A percentile compares a stretch with the other conserved stretches of the same genome.
Evolutionary conservation across 202 grass and related monocot genomes (phyloP).

Genomic region (Panicum hallii): DNA sequence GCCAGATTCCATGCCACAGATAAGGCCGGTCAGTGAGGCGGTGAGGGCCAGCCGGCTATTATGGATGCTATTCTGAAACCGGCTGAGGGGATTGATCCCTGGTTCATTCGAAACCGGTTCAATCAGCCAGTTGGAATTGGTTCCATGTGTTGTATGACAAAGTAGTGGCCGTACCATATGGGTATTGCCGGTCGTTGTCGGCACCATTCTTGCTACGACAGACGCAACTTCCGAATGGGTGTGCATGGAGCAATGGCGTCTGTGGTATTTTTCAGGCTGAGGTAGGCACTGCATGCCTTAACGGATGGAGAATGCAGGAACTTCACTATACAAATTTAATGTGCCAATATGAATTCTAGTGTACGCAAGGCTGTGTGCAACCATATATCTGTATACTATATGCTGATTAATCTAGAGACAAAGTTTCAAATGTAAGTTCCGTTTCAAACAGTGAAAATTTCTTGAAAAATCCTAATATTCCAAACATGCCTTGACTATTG

Average conservation of each 20-base stretch:
- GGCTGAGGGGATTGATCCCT: conserved; percentile 46
- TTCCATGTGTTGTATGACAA: conserved; percentile 50
- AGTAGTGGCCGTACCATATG: conserved; percentile 37
- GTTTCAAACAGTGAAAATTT: neutral
- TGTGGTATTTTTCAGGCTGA: conserved; percentile 29
- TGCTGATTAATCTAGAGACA: neutral
- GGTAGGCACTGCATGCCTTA: neutral
- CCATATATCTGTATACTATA: neutral
- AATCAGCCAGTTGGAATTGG: conserved; percentile 36
- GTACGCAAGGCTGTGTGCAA: neutral
- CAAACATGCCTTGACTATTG: neutral
- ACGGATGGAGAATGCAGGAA: neutral
- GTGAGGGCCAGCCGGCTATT: conserved; percentile 20
- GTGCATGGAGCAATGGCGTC: neutral
- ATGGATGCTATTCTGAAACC: conserved; percentile 58
- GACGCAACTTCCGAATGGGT: neutral
- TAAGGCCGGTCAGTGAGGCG: conserved; percentile 36
- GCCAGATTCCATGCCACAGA: conserved; percentile 48
- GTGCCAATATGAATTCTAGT: neutral
- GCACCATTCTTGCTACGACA: neutral
- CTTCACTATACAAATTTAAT: conserved; percentile 2
- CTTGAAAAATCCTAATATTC: neutral
- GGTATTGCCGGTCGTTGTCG: conserved; percentile 1
- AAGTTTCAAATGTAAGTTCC: neutral
- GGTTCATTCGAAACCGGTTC: conserved; percentile 24